phyloP scores from a whole-genome alignment of 352 stramenopile species.

The Pythium scleroteichum region DNA sequence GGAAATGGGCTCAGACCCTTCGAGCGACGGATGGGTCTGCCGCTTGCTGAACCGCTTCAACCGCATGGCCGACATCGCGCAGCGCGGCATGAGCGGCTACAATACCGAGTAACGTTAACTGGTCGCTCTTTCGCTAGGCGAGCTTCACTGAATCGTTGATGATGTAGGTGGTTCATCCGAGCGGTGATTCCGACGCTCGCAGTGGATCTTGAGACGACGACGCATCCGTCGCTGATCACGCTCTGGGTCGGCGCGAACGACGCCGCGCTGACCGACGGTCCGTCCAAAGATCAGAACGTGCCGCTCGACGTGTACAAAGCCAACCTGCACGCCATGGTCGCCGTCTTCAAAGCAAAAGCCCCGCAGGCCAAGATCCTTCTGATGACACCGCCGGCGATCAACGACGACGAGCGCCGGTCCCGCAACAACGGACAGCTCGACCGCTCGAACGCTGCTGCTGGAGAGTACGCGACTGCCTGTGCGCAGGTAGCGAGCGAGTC shows the following conservation, averaged over 20 bases:
- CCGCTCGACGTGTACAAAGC: conserved; percentile 40
- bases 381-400: conserved; percentile 58
- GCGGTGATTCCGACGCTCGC: conserved; percentile 29
- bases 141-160: too few relatives aligned
- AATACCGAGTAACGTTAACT: conserved; percentile 33
- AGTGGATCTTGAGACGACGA: conserved; percentile 30
- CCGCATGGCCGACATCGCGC: conserved; percentile 47
- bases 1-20: conserved; percentile 36
- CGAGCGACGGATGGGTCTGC: conserved; percentile 44
- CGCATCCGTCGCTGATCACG: conserved; percentile 35
- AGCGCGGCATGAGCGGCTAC: conserved; percentile 56
- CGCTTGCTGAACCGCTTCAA: conserved; percentile 55
- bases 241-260: conserved; percentile 63
- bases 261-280: conserved; percentile 36
- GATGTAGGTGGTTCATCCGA: conserved; percentile 37
- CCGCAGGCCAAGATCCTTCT: conserved; percentile 41
- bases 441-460: conserved; percentile 40
- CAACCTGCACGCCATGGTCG: conserved; percentile 45
- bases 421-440: conserved; percentile 28
- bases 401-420: conserved; percentile 26
- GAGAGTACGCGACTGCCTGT: conserved; percentile 46
- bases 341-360: conserved; percentile 27
- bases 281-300: conserved; percentile 41
- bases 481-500: conserved; percentile 37
- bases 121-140: background rate